Conservation (phyloP, 1,284 basidiomycete genomes). For the Cystobasidiaceae sp. region DNA sequence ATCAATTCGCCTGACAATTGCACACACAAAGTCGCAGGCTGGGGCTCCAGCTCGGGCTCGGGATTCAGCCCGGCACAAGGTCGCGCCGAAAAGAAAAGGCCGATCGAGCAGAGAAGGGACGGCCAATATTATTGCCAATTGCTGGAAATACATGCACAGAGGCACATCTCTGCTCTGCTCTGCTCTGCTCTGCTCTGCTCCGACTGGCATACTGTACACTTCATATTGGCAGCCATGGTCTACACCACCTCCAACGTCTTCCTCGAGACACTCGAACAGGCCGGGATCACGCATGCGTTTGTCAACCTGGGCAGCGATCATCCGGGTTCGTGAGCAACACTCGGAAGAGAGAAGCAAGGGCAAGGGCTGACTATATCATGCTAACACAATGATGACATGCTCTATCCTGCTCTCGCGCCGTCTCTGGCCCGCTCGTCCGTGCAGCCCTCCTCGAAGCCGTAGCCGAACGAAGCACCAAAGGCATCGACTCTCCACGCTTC, state of each 20-base stretch:
- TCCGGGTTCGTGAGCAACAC: constrained; percentile 50
- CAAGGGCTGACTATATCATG: background rate
- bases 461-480: constrained; percentile 47
- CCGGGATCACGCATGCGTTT: constrained; percentile 64
- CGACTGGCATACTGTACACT: background rate
- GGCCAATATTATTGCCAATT: too few species aligned
- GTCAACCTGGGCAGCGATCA: constrained; percentile 72
- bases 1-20: too few species aligned
- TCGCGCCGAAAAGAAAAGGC: too few species aligned
- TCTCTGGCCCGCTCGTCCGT: background rate
- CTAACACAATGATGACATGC: background rate
- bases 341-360: background rate
- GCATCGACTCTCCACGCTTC: constrained; percentile 51
- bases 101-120: too few species aligned
- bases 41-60: too few species aligned
- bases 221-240: constrained; percentile 20
- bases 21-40: too few species aligned
- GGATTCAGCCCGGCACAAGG: too few species aligned
- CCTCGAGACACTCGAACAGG: constrained; percentile 53
- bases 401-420: background rate
- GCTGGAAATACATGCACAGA: too few species aligned
- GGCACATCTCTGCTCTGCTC: constrained; percentile 2
- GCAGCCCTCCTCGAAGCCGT: constrained; percentile 58
- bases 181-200: background rate
- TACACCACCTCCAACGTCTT: constrained; percentile 39